Base-by-base conservation (phyloP, 371 early-diverging fungal species). In the Lichtheimia ornata region DNA sequence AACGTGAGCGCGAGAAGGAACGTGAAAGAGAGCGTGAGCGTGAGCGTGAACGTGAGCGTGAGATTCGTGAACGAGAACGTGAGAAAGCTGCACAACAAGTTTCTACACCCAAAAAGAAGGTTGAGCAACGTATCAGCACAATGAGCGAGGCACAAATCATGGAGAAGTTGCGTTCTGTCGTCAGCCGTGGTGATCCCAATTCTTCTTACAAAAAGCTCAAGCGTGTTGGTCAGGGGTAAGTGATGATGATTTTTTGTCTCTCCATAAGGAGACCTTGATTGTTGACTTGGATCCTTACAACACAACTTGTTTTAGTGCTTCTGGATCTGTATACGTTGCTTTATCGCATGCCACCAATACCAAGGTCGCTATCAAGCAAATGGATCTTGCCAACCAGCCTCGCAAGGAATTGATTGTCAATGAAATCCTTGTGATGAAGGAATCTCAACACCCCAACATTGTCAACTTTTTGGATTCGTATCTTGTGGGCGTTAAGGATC, bases 391-490 rank as follows among this genome's bases (percentile, higher is more conserved):
- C 15, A 79, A 86, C 56, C 98, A 98, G 77, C 96, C 96, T 18
- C 89, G 95, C 53, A 96, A 96, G 64, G 97, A 96, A 74, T 82
- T 96, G 67, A 90, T 97, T 54, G 95, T 97, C 14, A 97, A 96
- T 81, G 98, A 98, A 77, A 96, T 98, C 60, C 65, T 91, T 56
- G 93, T 97, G 52, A 97, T 98, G 97, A 94, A 92, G 71, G 97
- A 95, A 74, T 89, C 92, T 13, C 91, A 89, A 52, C 97, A 98
- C 75, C 88, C 91, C 56, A 98, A 98, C 75, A 95, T 98, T 75
- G 96, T 98, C 74, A 95, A 95, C 79, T 97, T 88, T 69, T 78
- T 96, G 49, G 97, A 97, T 74, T 83, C 91, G 2, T 98, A 91
- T 83, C 75, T 98, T 57, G 86, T 94, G 50, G 85, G 83, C 63